Conservation (phyloP, 176 grass and related monocot species). For the Oryza coarctata region DNA sequence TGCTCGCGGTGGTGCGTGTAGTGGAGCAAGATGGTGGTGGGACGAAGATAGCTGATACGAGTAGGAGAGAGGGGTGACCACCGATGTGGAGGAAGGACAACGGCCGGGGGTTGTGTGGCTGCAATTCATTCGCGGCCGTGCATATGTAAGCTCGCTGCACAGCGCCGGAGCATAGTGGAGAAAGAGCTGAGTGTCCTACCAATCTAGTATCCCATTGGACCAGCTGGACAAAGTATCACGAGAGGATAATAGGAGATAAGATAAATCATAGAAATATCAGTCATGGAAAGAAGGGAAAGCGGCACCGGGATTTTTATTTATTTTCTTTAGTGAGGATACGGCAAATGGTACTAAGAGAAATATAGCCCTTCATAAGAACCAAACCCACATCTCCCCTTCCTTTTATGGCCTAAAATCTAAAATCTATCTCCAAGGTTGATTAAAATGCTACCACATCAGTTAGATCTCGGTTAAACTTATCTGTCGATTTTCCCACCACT, state of each 20-base stretch:
- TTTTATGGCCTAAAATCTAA: no score
- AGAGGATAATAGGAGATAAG: conserved; percentile 55
- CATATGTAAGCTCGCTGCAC: neutral
- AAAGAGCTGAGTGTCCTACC: conserved; percentile 33
- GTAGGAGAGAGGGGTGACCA: conserved; percentile 1
- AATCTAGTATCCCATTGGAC: conserved; percentile 53
- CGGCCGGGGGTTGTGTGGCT: conserved; percentile 45
- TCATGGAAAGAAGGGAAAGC: neutral
- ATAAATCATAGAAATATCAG: conserved; percentile 25
- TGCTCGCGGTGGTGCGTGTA: neutral
- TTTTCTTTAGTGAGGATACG: neutral
- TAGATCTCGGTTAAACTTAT: no score
- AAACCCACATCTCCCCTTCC: no score
- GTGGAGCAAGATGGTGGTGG: neutral
- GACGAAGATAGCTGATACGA: conserved; percentile 14
- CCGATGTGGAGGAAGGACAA: conserved; percentile 12
- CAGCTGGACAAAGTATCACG: conserved; percentile 58
- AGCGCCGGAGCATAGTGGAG: neutral
- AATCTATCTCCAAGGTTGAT: no score
- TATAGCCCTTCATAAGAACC: no score
- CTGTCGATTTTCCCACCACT: no score
- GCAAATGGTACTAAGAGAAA: neutral
- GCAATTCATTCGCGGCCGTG: conserved; percentile 41
- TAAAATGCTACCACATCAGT: no score
- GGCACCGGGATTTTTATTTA: neutral